Evolutionary conservation across 257 asterid species (phyloP), one percentile per base, ranked within the genome.

Genomic region (Solanum clarkiae): DNA sequence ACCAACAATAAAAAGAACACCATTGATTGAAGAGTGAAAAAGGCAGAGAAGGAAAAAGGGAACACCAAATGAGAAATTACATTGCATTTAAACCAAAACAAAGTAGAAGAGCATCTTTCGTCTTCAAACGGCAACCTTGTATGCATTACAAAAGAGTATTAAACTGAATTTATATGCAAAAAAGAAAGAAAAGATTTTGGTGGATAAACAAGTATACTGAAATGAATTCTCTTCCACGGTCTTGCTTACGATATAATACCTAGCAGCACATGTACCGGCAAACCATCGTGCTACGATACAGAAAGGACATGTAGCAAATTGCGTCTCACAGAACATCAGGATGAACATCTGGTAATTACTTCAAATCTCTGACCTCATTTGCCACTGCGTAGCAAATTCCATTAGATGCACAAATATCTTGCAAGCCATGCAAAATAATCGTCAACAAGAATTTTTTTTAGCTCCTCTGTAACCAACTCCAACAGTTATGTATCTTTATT

Each of bases 401-500:
- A 29, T 63, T 24, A 51, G 82, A 51, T 51, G 82, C 63, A 77
- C 63, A 51, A 77, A 53, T 32, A 17, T 40, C 47, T 26, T 51
- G 82, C 26, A 77, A 47, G 47, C 15, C 82, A 77, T 49, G 63
- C 45, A 77, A 49, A 49, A 51, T 15, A 51, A 17, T 77, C 51
- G 8, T n/a, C 63, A 51, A 15, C 5, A 49, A 40, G 1, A 75
- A 24, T 1, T 13, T 7, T 12, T 24, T 75, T 24, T 49, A 77
- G 47, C 63, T 51, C 63, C 26, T 77, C 82, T 5, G 82, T 5
- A 22, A 72, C 80, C 10, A 44, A 22, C 59, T 47, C 81, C 60
- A 75, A 75, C 60, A 22, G 60, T 26, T 51, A 26, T 16, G 47
- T 16, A 20, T 69, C 81, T 86, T 86, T 86, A 91, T 84, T 88